Conservation (phyloP, 2,329 filamentous ascomycete genomes). For the Cladosporium sp. region DNA sequence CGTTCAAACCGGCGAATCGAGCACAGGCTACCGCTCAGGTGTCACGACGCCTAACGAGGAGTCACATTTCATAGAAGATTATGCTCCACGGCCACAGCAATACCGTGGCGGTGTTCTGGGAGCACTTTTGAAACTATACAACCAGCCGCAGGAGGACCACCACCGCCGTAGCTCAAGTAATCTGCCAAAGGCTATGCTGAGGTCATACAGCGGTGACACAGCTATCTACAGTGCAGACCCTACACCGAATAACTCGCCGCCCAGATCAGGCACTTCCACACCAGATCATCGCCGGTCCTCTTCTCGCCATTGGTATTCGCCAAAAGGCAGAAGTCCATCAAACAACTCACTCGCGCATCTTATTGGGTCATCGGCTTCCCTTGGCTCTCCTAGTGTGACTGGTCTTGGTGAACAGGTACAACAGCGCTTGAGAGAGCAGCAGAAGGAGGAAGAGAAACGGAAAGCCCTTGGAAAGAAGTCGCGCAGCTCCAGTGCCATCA, state of each 20-base stretch:
- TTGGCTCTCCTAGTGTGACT: constrained; percentile 43
- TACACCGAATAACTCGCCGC: constrained; percentile 38
- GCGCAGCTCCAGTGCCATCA: constrained; percentile 36
- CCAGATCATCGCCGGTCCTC: constrained; percentile 33
- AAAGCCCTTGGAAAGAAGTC: constrained; percentile 22
- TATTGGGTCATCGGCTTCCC: constrained; percentile 46
- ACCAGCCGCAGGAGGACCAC: constrained; percentile 35
- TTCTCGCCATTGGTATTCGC: constrained; percentile 39
- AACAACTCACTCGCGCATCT: constrained; percentile 45
- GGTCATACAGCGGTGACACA: constrained; percentile 19
- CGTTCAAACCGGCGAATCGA: constrained; percentile 18
- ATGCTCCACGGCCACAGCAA: constrained; percentile 65
- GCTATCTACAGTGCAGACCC: constrained; percentile 16
- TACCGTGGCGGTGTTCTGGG: constrained; percentile 74
- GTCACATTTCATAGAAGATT: constrained; percentile 58
- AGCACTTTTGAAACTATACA: constrained; percentile 70
- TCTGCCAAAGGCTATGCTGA: constrained; percentile 16
- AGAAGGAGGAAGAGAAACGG: constrained; percentile 38
- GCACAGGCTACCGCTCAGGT: constrained; percentile 41
- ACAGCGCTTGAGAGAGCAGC: constrained; percentile 41
- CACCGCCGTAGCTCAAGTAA: constrained; percentile 20
- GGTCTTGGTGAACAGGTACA: constrained; percentile 46
- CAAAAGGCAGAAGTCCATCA: constrained; percentile 37
- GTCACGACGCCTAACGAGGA: constrained; percentile 51
- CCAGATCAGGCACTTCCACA: constrained; percentile 45